Conservation (phyloP, 2,329 filamentous ascomycete species). For the Dactylellina haptotyla region DNA sequence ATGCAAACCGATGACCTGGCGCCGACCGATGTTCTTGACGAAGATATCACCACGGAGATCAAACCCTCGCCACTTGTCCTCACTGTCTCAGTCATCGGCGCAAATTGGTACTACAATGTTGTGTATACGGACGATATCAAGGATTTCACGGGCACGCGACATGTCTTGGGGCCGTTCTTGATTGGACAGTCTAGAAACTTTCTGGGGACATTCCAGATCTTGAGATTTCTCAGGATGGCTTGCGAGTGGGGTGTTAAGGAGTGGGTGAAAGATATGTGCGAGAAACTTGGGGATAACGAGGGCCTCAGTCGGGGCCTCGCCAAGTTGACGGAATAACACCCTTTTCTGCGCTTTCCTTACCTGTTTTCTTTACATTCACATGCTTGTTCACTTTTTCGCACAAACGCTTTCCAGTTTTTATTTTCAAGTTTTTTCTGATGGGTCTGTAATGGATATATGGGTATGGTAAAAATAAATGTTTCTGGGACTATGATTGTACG, state of each 20-base stretch:
- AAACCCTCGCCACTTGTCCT: constrained; percentile 44
- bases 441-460: no score
- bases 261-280: constrained; percentile 53
- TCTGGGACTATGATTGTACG: no score
- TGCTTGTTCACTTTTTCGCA: no score
- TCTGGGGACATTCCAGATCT: constrained; percentile 43
- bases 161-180: constrained; percentile 42
- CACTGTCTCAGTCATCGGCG: constrained; percentile 45
- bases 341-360: no score
- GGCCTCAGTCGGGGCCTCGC: constrained; percentile 36
- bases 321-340: constrained; percentile 41
- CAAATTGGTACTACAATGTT: constrained; percentile 53
- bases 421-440: no score
- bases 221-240: constrained; percentile 50
- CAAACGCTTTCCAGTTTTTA: no score
- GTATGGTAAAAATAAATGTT: no score
- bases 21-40: constrained; percentile 33
- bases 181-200: constrained; percentile 44
- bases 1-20: constrained; percentile 45
- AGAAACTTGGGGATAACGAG: constrained; percentile 48
- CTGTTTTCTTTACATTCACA: no score
- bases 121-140: constrained; percentile 49
- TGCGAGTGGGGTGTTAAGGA: constrained; percentile 50
- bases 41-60: constrained; percentile 28
- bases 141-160: constrained; percentile 47